Conservation (phyloP, 2,329 filamentous ascomycete genomes). For the Hymenoscyphus fraxineus region DNA sequence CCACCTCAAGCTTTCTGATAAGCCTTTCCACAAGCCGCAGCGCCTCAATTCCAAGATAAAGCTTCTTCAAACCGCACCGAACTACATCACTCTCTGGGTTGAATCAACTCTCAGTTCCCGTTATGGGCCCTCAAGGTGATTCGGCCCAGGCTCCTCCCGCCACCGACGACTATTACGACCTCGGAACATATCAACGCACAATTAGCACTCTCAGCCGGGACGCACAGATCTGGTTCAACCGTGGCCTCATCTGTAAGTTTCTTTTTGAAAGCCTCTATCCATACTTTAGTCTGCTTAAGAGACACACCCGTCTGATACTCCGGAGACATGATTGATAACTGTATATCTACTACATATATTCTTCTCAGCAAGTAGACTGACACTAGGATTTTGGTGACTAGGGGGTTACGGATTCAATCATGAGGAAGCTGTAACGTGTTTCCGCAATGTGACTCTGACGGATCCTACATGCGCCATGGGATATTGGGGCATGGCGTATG, state of each 20-base stretch:
- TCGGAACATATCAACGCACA: slow-evolving; percentile 54
- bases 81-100: neutral
- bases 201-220: slow-evolving; percentile 50
- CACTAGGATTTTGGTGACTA: too few species aligned
- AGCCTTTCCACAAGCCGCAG: too few species aligned
- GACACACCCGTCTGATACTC: too few species aligned
- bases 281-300: too few species aligned
- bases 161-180: slow-evolving; percentile 38
- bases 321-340: too few species aligned
- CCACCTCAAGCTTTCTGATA: too few species aligned
- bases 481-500: slow-evolving; percentile 68
- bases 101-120: neutral
- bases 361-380: too few species aligned
- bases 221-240: slow-evolving; percentile 65
- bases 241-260: slow-evolving; percentile 58
- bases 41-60: too few species aligned
- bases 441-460: slow-evolving; percentile 52
- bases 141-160: neutral
- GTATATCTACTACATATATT: too few species aligned
- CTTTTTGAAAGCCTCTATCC: too few species aligned
- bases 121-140: neutral
- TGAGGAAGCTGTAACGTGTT: slow-evolving; percentile 64
- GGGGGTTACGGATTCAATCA: slow-evolving; percentile 72
- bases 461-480: slow-evolving; percentile 59
- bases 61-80: neutral